Conservation (phyloP, 345 rosid species). For the Raphanus raphanistrum region DNA sequence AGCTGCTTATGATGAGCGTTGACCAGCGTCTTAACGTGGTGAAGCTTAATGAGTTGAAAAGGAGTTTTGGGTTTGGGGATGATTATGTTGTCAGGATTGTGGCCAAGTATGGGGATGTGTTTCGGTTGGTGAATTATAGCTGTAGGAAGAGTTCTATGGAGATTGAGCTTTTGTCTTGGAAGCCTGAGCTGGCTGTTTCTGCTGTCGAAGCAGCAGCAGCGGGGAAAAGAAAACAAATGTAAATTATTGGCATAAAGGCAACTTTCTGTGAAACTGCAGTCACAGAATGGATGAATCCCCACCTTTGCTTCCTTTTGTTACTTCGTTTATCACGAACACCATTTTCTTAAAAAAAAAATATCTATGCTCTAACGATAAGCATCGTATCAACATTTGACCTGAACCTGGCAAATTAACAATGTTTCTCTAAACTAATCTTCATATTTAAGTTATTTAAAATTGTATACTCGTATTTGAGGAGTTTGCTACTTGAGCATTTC, state of each 20-base stretch:
- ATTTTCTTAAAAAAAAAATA: slow-evolving; percentile 15
- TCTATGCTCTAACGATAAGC: slow-evolving; percentile 9
- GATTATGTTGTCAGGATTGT: slow-evolving; percentile 78
- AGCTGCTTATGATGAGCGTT: slow-evolving; percentile 81
- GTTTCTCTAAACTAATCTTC: slow-evolving; percentile 44
- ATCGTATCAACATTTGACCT: slow-evolving; percentile 40
- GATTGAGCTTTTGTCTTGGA: slow-evolving; percentile 80
- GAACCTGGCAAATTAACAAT: not conserved
- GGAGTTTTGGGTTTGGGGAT: slow-evolving; percentile 80
- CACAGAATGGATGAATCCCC: not conserved
- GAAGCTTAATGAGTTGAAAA: slow-evolving; percentile 67
- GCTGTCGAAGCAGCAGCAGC: slow-evolving; percentile 66
- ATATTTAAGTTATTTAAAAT: slow-evolving; percentile 19
- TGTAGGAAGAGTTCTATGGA: slow-evolving; percentile 94
- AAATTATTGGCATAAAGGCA: slow-evolving; percentile 16
- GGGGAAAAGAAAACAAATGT: slow-evolving; percentile 21
- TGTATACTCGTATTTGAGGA: not conserved
- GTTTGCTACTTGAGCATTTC: not conserved
- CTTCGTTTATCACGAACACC: no score
- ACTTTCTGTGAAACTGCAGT: slow-evolving; percentile 26
- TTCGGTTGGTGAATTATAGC: slow-evolving; percentile 60
- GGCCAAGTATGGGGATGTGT: slow-evolving; percentile 59
- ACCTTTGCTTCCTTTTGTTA: slow-evolving; percentile 43
- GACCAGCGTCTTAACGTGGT: slow-evolving; percentile 70
- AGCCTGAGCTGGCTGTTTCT: slow-evolving; percentile 67